phyloP scores from a whole-genome alignment of 306 rosid genomes.

The Begonia peltatifolia region DNA sequence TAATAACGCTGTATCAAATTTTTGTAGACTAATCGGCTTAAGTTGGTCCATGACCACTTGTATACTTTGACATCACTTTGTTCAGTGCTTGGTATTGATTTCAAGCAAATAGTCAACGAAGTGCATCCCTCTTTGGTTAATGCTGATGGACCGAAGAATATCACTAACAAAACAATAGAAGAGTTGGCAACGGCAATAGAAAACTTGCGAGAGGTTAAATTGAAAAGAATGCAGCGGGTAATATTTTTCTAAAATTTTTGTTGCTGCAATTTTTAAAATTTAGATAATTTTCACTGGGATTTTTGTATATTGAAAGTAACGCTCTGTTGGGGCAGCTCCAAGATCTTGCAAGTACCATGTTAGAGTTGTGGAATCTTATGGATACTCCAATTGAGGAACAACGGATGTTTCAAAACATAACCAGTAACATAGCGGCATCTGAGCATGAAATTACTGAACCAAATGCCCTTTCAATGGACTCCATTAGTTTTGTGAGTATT shows the following conservation, averaged over 20 bases:
- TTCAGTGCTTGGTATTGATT: conserved; percentile 72
- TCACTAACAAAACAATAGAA: conserved; percentile 43
- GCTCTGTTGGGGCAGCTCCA: conserved; percentile 38
- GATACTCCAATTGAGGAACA: conserved; percentile 96
- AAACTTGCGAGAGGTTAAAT: conserved; percentile 43
- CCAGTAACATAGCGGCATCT: conserved; percentile 85
- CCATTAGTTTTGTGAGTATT: conserved; percentile 54
- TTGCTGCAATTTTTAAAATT: too few species aligned
- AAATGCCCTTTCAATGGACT: conserved; percentile 58
- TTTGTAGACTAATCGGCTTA: conserved; percentile 63
- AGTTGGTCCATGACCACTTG: conserved; percentile 56
- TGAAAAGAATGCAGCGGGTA: conserved; percentile 93
- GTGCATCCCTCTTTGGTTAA: conserved; percentile 65
- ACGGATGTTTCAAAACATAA: conserved; percentile 81
- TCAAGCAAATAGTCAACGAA: conserved; percentile 41
- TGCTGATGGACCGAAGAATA: conserved; percentile 46
- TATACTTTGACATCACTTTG: conserved; percentile 54
- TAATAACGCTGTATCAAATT: background rate
- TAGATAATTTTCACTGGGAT: too few species aligned
- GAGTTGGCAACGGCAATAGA: conserved; percentile 42
- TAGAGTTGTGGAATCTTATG: conserved; percentile 96
- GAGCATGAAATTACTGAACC: conserved; percentile 86
- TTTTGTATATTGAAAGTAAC: too few species aligned
- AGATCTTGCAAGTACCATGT: conserved; percentile 83
- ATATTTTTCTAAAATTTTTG: background rate